phyloP scores from a whole-genome alignment of 2,329 filamentous ascomycete genomes.

The Sporothrix inflata region DNA sequence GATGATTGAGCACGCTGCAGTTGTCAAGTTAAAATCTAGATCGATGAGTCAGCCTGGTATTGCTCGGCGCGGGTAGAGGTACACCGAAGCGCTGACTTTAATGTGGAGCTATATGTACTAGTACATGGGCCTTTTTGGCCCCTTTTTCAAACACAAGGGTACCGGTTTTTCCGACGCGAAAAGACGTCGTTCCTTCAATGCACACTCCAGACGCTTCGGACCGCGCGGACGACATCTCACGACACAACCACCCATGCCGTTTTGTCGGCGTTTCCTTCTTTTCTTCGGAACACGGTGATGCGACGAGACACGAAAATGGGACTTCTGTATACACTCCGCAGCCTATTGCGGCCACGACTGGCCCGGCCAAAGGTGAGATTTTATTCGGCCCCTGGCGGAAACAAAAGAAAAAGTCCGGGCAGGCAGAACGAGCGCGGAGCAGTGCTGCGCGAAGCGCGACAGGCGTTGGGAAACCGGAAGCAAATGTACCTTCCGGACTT shows the following conservation, averaged over 20 bases:
- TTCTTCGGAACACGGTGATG: background rate
- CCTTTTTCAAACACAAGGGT: conserved; percentile 2
- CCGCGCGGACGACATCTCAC: conserved; percentile 24
- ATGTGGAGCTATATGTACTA: background rate
- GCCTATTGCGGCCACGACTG: conserved; percentile 36
- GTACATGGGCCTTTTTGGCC: background rate
- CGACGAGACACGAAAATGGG: conserved; percentile 25
- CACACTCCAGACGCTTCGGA: conserved; percentile 23
- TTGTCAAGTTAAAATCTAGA: background rate
- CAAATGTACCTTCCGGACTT: background rate
- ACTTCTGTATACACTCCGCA: conserved; percentile 21
- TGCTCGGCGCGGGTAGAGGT: background rate
- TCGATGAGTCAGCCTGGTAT: conserved; percentile 12
- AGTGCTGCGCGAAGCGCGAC: background rate
- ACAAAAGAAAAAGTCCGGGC: background rate
- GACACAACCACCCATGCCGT: conserved; percentile 5
- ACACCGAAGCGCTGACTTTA: background rate
- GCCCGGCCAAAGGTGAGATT: conserved; percentile 26
- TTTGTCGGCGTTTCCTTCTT: background rate
- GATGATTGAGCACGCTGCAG: conserved; percentile 4
- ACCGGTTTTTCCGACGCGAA: conserved; percentile 25
- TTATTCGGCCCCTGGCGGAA: background rate
- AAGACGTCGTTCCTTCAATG: conserved; percentile 8
- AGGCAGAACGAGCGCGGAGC: no score
- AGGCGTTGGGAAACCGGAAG: background rate